phyloP scores from a whole-genome alignment of 352 stramenopile genomes.

The Phytophthora macrochlamydospora region DNA sequence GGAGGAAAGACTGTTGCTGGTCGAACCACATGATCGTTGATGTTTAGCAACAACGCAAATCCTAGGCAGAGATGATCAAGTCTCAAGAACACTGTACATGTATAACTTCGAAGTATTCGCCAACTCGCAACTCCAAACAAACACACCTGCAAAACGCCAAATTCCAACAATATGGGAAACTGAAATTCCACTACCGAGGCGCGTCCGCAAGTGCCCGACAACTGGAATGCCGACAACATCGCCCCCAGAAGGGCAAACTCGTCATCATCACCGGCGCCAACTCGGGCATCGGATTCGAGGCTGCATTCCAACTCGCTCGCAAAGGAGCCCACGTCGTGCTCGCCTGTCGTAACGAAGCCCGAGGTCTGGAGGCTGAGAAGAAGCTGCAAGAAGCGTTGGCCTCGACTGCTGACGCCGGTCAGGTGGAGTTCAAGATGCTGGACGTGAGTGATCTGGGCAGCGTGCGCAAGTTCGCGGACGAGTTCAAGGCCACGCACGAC shows the following conservation, averaged over 20 bases:
- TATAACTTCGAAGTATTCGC: too few relatives aligned
- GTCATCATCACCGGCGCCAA: conserved; percentile 41
- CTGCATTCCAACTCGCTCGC: conserved; percentile 15
- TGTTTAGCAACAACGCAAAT: too few relatives aligned
- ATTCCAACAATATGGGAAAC: too few relatives aligned
- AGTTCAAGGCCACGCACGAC: conserved; percentile 35
- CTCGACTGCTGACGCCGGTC: conserved; percentile 9
- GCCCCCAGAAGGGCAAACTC: conserved; percentile 26
- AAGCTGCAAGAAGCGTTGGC: conserved; percentile 19
- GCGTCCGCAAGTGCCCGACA: conserved; percentile 18
- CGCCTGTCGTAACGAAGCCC: conserved; percentile 35
- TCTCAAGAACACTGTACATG: too few relatives aligned
- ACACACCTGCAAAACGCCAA: too few relatives aligned
- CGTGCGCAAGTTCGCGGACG: conserved; percentile 46
- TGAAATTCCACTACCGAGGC: not conserved
- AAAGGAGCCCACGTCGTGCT: conserved; percentile 34
- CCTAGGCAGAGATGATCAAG: too few relatives aligned
- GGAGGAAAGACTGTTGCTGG: too few relatives aligned
- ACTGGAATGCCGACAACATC: conserved; percentile 27
- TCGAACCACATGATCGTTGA: too few relatives aligned
- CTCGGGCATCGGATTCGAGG: conserved; percentile 26
- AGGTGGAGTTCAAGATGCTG: conserved; percentile 56
- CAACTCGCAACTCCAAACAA: too few relatives aligned
- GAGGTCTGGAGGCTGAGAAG: conserved; percentile 29
- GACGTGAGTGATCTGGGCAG: conserved; percentile 52